Conservation (phyloP, 2,329 filamentous ascomycete genomes). For the Beauveria australis region DNA sequence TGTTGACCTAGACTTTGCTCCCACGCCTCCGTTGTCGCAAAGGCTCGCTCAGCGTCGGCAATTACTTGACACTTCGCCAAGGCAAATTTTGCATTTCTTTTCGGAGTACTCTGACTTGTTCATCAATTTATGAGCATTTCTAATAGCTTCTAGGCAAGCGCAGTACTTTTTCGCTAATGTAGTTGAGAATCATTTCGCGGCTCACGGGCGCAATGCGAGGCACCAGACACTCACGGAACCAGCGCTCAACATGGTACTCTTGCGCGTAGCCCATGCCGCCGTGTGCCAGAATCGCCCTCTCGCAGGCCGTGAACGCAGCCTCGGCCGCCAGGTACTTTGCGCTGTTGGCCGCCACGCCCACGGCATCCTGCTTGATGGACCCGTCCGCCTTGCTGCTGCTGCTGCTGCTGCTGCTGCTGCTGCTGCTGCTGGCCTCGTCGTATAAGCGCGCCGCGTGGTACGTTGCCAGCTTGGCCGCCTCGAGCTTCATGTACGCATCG, state of each 20-base stretch:
- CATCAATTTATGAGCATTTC: neutral
- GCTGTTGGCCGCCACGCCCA: conserved; percentile 59
- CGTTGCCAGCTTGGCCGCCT: conserved; percentile 56
- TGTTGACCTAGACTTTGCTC: neutral
- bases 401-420: conserved; percentile 16
- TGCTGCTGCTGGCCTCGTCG: conserved; percentile 36
- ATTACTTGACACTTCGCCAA: neutral
- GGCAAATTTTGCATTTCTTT: neutral
- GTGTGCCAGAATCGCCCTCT: conserved; percentile 49
- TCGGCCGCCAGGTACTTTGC: conserved; percentile 65
- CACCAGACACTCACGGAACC: conserved; percentile 56
- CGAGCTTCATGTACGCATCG: conserved; percentile 56
- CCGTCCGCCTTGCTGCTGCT: conserved; percentile 31
- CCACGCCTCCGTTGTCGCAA: neutral
- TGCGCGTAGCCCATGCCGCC: conserved; percentile 59
- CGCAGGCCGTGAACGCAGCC: conserved; percentile 54
- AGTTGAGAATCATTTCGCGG: conserved; percentile 70
- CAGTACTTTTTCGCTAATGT: conserved; percentile 61
- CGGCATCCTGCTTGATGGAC: conserved; percentile 42
- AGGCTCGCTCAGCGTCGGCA: neutral
- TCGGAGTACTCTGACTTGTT: neutral
- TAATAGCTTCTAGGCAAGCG: conserved; percentile 60
- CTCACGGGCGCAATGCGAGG: conserved; percentile 57
- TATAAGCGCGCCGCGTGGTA: conserved; percentile 59
- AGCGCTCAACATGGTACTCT: conserved; percentile 59